Percentiles rank a stretch among this genome's conserved stretches.
Evolutionary conservation across 768 basidiomycete species (phyloP).

Genomic region (Lactifluus echinatus): DNA sequence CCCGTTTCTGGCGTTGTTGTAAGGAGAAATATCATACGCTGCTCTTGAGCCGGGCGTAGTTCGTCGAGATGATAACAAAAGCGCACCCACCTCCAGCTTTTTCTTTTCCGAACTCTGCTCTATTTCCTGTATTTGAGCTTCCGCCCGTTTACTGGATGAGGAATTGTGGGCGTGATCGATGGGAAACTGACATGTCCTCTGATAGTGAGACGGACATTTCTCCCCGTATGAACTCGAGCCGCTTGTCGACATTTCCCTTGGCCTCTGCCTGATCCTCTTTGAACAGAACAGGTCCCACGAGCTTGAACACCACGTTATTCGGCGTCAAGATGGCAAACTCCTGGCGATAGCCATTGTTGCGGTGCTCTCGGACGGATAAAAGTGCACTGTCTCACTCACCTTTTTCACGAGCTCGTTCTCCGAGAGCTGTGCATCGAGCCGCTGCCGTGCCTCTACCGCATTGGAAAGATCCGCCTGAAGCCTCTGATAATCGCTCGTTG

Average conservation of each 20-base stretch:
- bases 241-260: constrained; percentile 78
- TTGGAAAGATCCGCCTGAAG: constrained; percentile 65
- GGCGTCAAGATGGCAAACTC: constrained; percentile 72
- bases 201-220: constrained; percentile 63
- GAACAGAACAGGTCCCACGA: constrained; percentile 84
- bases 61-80: background rate
- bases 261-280: constrained; percentile 86
- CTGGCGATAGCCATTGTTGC: constrained; percentile 33
- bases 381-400: constrained; percentile 32
- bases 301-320: constrained; percentile 80
- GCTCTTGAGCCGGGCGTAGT: background rate
- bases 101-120: constrained; percentile 71
- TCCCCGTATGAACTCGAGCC: constrained; percentile 77
- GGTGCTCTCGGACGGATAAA: background rate
- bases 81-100: constrained; percentile 64
- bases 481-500: constrained; percentile 71
- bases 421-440: constrained; percentile 80
- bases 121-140: constrained; percentile 71
- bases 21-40: constrained; percentile 22
- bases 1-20: constrained; percentile 29
- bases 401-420: constrained; percentile 93
- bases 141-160: constrained; percentile 58
- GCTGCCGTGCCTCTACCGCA: constrained; percentile 72
- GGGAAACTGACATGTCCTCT: background rate
- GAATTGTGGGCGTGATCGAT: constrained; percentile 8